Base-by-base conservation (phyloP, 2,329 filamentous ascomycete species). In the Niveomyces coronatus region DNA sequence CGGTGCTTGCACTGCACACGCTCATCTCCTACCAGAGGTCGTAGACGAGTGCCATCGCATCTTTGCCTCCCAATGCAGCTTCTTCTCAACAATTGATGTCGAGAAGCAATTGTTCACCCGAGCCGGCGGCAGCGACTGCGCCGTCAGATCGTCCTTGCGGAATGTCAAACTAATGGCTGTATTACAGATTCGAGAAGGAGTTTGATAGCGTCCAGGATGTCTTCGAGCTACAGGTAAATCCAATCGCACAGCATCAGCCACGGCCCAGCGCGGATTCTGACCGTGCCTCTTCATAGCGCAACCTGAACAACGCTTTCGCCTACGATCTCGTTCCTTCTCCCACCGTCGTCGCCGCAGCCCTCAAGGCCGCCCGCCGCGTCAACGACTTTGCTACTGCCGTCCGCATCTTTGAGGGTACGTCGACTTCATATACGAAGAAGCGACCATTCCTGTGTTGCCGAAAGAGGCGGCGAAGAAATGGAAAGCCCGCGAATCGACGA, bases 241-340 rank as follows among this genome's bases (percentile, higher is more conserved):
- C 15, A 17, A 3, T 5, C 13, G 13, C n/a, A 13, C 11, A 8
- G 4, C 13, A 18, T 10, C 15, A 11, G 9, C 4, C 10, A 29
- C 4, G 23, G 15, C 29, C 36, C 23, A 15, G 23, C 29, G 29
- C 26, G 24, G 18, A 34, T n/a, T 15, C 37, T 39, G 16, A 39
- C 6, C 3, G 8, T 8, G 13, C 15, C 30, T 31, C 42, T 39
- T 28, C 36, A 42, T 53, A 76, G 72, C 85, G 87, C 66, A 94
- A 94, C 73, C 75, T 94, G 60, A 98, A 98, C 82, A 98, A 98
- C 72, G 89, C 87, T 62, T 98, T 98, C 70, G 91, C 91, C 60
- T 98, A 98, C 81, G 91, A 98, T 80, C 82, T 98, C 57, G 91
- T 98, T 50, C 91, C 93, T 58, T 91, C 89, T 31, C 80, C 89